Evolutionary conservation across 1,139 yeast species (phyloP), one percentile per base, ranked within the genome.

Genomic region (Candida buenavistaensis): DNA sequence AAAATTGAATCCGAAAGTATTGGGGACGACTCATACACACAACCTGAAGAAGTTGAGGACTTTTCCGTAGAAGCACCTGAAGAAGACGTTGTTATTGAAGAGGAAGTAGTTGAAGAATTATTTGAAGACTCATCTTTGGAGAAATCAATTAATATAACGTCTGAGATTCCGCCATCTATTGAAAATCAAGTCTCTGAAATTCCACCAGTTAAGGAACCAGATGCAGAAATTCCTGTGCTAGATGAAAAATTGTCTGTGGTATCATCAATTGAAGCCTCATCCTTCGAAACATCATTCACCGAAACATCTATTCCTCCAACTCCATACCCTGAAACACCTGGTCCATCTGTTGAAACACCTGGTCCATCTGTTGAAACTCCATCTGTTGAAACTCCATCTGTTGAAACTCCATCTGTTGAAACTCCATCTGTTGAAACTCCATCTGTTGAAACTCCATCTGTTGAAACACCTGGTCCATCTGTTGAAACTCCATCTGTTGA

Each of bases 261-360:
- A n/a, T n/a, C n/a, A n/a, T n/a, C n/a, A n/a, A n/a, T n/a, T n/a
- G n/a, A n/a, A n/a, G n/a, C n/a, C n/a, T n/a, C n/a, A n/a, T n/a
- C n/a, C n/a, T n/a, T 23, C 4, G 22, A 30, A 30, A 11, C 14
- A 17, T n/a, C 17, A 10, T 5, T 11, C 10, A 14, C 29, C 2
- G 30, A 16, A 3, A 13, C 36, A 30, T 14, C 28, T 24, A 22
- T 20, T 17, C 14, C n/a, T 19, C 35, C 23, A 24, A 23, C 20
- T 15, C 32, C n/a, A n/a, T n/a, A n/a, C n/a, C n/a, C n/a, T n/a
- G n/a, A n/a, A n/a, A n/a, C n/a, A n/a, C n/a, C n/a, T n/a, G n/a
- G n/a, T n/a, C n/a, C 33, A 30, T 26, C 20, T 26, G 31, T 29
- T 14, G 37, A 33, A 16, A 22, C 20, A 26, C 16, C 36, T n/a